Percentiles rank a stretch among this genome's conserved stretches.
Evolutionary conservation across 352 stramenopile genomes (phyloP).

Genomic region (Globisporangium canariense): DNA sequence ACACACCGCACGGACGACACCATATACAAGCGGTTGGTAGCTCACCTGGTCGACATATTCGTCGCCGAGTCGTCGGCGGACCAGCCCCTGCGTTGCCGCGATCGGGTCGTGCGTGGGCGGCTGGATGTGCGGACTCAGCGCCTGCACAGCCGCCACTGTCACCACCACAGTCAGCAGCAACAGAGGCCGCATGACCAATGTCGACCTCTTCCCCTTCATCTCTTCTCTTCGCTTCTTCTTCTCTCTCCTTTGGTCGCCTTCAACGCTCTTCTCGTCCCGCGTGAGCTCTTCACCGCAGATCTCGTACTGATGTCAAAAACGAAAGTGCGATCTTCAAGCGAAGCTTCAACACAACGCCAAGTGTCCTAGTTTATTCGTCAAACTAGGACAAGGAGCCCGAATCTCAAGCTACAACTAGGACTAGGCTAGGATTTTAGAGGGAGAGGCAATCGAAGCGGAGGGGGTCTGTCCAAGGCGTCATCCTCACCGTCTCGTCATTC

Average conservation of each 20-base stretch:
- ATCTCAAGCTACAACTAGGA: neutral
- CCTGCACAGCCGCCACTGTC: constrained; percentile 11
- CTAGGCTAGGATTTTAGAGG: too few relatives aligned
- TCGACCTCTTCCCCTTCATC: neutral
- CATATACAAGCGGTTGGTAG: neutral
- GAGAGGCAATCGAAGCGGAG: too few relatives aligned
- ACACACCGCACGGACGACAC: neutral
- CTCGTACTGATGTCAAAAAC: constrained; percentile 4
- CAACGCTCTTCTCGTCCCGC: neutral
- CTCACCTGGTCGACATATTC: constrained; percentile 64
- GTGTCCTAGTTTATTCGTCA: constrained; percentile 6
- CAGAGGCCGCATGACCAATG: constrained; percentile 14
- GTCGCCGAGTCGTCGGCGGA: constrained; percentile 46
- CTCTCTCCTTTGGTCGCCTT: neutral
- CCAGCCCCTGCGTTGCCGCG: constrained; percentile 45
- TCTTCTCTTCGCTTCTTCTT: neutral
- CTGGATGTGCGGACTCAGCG: constrained; percentile 22
- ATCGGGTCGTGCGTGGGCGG: constrained; percentile 44
- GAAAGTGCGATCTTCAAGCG: constrained; percentile 13
- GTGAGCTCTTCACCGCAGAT: constrained; percentile 13
- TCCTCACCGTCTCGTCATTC: neutral
- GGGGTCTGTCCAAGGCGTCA: too few relatives aligned
- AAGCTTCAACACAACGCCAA: constrained; percentile 4
- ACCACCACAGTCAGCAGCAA: constrained; percentile 16
- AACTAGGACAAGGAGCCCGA: neutral